A percentile compares a stretch with the other conserved stretches of the same genome.
These are phyloP conservation scores for Venturia asperata DNA, from an alignment of 2,329 filamentous ascomycete species.

Conservation along the genomic window DNA sequence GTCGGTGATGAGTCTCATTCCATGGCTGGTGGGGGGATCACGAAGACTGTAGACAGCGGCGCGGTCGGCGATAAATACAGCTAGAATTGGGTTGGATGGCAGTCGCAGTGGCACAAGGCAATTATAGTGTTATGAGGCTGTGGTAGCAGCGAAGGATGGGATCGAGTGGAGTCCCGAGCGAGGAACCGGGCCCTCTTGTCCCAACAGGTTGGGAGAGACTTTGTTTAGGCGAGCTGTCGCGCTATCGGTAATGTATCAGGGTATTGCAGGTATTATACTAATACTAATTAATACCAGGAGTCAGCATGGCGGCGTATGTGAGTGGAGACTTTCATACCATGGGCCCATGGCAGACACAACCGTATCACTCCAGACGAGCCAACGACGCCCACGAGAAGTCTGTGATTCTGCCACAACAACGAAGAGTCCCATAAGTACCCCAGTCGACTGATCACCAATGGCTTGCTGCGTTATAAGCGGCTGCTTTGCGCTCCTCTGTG, in stretches of 20 bases:
- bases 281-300: background rate
- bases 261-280: no score
- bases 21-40: background rate
- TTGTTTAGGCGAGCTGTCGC: constrained; percentile 1
- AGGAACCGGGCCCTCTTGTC: background rate
- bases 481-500: background rate
- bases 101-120: background rate
- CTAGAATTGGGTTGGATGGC: background rate
- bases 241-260: background rate
- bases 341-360: background rate
- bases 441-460: background rate
- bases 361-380: background rate
- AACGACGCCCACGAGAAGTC: no score
- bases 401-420: background rate
- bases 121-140: background rate
- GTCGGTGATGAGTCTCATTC: background rate
- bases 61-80: background rate
- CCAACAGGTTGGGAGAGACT: background rate
- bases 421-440: background rate
- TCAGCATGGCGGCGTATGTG: background rate
- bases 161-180: background rate
- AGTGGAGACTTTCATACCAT: background rate
- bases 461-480: background rate
- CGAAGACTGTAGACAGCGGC: background rate
- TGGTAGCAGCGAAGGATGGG: constrained; percentile 1